Conservation (phyloP, 2,329 filamentous ascomycete species). For the Amauroascus niger region DNA sequence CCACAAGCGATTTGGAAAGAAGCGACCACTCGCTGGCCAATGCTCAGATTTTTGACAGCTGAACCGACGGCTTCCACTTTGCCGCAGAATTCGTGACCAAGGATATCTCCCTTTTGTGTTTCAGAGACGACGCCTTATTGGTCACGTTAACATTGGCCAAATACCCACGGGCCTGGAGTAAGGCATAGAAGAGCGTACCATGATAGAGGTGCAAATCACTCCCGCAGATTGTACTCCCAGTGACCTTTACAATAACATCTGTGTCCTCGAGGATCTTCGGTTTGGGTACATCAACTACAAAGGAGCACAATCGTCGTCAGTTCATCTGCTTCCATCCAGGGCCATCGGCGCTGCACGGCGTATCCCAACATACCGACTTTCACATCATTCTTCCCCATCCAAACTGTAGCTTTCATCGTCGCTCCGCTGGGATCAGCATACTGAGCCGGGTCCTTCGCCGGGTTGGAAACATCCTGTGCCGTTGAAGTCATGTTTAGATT, state of each 20-base stretch:
- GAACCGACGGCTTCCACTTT: conserved; percentile 48
- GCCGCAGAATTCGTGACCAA: conserved; percentile 51
- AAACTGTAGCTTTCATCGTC: conserved; percentile 70
- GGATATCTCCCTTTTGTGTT: conserved; percentile 55
- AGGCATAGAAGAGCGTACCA: conserved; percentile 20
- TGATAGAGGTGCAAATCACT: conserved; percentile 48
- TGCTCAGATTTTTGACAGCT: conserved; percentile 44
- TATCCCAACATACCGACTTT: conserved; percentile 44
- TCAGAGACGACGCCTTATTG: conserved; percentile 43
- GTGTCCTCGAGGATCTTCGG: conserved; percentile 62
- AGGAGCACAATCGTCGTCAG: conserved; percentile 2
- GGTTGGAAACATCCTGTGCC: conserved; percentile 58
- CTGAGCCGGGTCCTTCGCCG: conserved; percentile 44
- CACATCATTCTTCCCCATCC: conserved; percentile 74
- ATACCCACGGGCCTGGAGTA: neutral
- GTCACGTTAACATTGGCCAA: conserved; percentile 8
- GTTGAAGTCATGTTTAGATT: conserved; percentile 4
- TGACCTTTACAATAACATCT: conserved; percentile 75
- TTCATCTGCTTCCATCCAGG: neutral
- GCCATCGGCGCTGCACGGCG: neutral
- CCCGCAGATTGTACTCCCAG: conserved; percentile 53
- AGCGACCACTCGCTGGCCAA: conserved; percentile 64
- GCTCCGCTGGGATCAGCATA: conserved; percentile 45
- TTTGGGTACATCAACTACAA: conserved; percentile 52
- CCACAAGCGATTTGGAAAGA: conserved; percentile 71